phyloP scores from a whole-genome alignment of 768 basidiomycete genomes.

The Pleurotus cornucopiae region DNA sequence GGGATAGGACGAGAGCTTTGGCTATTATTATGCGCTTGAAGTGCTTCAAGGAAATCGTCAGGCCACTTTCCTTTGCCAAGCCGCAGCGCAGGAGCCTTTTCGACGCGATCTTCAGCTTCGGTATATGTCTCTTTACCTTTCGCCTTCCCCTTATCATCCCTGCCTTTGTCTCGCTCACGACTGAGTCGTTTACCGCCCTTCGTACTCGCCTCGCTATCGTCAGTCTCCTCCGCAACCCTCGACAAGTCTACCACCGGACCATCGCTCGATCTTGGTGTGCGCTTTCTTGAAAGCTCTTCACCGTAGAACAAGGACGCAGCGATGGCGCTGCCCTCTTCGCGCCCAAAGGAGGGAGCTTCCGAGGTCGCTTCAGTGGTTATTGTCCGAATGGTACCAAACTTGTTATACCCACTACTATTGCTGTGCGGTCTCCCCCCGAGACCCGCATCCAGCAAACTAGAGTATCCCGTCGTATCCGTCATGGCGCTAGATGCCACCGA shows the following conservation, averaged over 20 bases:
- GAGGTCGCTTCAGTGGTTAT: constrained; percentile 79
- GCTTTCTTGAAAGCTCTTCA: constrained; percentile 39
- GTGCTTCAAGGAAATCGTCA: constrained; percentile 69
- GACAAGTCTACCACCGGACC: constrained; percentile 55
- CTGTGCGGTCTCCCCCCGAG: constrained; percentile 22
- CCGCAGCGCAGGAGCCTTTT: constrained; percentile 40
- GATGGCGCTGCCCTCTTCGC: constrained; percentile 59
- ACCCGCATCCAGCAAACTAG: constrained; percentile 58
- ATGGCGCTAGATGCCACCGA: constrained; percentile 60
- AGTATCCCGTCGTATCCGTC: constrained; percentile 55
- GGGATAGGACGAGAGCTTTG: constrained; percentile 17
- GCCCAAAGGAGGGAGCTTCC: constrained; percentile 61
- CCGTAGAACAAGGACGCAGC: constrained; percentile 27
- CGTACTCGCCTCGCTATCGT: constrained; percentile 48
- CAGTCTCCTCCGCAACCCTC: constrained; percentile 70
- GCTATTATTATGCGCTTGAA: constrained; percentile 32
- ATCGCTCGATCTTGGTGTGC: constrained; percentile 53
- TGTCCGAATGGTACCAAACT: constrained; percentile 79
- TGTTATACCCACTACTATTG: constrained; percentile 43
- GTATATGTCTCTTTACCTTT: constrained; percentile 19
- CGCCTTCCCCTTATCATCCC: constrained; percentile 13
- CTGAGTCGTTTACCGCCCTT: constrained; percentile 21
- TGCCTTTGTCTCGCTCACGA: constrained; percentile 16
- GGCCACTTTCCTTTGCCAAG: constrained; percentile 82
- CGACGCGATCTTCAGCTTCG: constrained; percentile 21